phyloP scores from a whole-genome alignment of 208 protist genomes.

The Trypanosoma avium region DNA sequence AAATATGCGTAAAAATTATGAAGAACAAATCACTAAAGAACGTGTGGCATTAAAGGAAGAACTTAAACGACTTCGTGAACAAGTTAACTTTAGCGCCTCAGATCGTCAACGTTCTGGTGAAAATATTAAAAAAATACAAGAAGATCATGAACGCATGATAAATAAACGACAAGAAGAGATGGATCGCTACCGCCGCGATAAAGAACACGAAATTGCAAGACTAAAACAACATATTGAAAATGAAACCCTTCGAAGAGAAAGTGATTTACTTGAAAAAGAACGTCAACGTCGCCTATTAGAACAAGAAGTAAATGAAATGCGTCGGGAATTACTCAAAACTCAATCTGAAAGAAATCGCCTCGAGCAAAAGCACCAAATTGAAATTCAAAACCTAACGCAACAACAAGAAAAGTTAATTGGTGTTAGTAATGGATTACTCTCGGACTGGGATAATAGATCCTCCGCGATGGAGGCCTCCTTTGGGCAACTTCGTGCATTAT shows the following conservation, averaged over 20 bases:
- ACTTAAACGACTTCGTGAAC: slow-evolving; percentile 38
- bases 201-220: slow-evolving; percentile 37
- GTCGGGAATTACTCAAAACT: slow-evolving; percentile 29
- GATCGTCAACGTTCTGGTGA: slow-evolving; percentile 44
- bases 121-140: slow-evolving; percentile 43
- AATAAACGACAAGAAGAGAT: slow-evolving; percentile 42
- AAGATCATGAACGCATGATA: slow-evolving; percentile 47
- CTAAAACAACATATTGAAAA: slow-evolving; percentile 41
- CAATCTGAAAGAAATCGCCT: slow-evolving; percentile 41
- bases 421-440: slow-evolving; percentile 53
- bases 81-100: slow-evolving; percentile 29
- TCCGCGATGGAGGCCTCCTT: slow-evolving; percentile 48
- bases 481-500: slow-evolving; percentile 49
- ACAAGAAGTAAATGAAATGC: slow-evolving; percentile 43
- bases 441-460: slow-evolving; percentile 68
- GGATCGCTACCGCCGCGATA: slow-evolving; percentile 32
- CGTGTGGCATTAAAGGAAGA: slow-evolving; percentile 46
- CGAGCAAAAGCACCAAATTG: slow-evolving; percentile 61
- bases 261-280: slow-evolving; percentile 59
- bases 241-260: slow-evolving; percentile 18
- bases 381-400: slow-evolving; percentile 52
- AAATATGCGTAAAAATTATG: slow-evolving; percentile 28
- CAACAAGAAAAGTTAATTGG: slow-evolving; percentile 62
- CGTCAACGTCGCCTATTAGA: slow-evolving; percentile 49
- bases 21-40: slow-evolving; percentile 31